Base-by-base conservation (phyloP, 2,329 filamentous ascomycete species). In the Bimuria novae-zelandiae region DNA sequence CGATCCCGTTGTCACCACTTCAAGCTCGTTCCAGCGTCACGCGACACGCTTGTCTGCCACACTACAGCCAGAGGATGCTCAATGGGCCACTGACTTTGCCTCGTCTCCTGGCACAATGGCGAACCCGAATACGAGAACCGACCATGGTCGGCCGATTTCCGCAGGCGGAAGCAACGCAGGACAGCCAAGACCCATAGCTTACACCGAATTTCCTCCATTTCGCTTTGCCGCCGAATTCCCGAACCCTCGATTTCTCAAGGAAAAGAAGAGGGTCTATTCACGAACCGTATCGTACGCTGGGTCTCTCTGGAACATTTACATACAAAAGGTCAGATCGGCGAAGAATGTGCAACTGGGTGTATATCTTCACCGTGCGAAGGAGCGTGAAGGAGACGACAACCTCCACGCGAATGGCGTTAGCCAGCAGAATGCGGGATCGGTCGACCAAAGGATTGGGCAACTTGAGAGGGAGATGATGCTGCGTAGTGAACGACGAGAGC, bases 271-370 rank as follows among this genome's bases (percentile, higher is more conserved):
- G 0, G 79, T 84, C 7, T 84, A 84, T 63, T 82, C 79, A 10
- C 77, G 81, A 27, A 84, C 82, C 2, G 80, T 84, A 4, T 84
- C 82, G 61, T 85, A 85, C 54, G 82, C 82, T 3, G 82, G 82
- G 2, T 80, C 77, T 16, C 69, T 83, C 14, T 85, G 82, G 82
- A 85, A 85, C 58, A 80, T 85, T n/a, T 85, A 84, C 64, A 83
- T 85, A 10, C 82, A 84, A 60, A 83, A 84, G 54, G 79, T 84
- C 2, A 77, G 79, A 7, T 81, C 79, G 0, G 75, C 77, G 1
- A 82, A 83, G 57, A 81, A 77, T 48, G 79, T 81, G 10, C 82
- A 85, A 60, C 74, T 85, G 1, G 82, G 82, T 12, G 82, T 85
- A 4, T 85, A 85, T 56, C 73, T 85, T 3, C 82, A 85, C 60